Percentiles rank a stretch among this genome's conserved stretches.
Conservation (phyloP, 148 eudicot genomes). For the Rhododendron molle region DNA sequence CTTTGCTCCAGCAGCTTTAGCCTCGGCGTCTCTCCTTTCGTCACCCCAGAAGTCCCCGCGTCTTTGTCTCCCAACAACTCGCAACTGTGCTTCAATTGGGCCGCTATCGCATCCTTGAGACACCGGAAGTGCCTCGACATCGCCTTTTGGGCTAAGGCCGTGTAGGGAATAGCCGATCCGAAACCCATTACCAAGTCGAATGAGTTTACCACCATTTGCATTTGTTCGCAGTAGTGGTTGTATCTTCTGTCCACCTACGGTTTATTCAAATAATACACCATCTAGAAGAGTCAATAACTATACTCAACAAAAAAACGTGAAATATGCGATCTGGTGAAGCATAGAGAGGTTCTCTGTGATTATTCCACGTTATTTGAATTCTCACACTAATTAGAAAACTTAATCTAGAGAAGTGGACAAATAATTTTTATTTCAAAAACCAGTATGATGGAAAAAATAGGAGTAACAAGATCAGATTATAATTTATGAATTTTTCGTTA, state of each 20-base stretch:
- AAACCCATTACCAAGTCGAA: constrained; percentile 85
- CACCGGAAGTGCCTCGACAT: constrained; percentile 94
- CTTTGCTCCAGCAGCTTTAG: constrained; percentile 73
- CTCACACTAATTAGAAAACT: too few relatives aligned
- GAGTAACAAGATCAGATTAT: not conserved
- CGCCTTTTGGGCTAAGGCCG: constrained; percentile 82
- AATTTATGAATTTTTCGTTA: not conserved
- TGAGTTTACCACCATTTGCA: constrained; percentile 96
- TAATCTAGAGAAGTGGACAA: too few relatives aligned
- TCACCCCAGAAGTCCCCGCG: constrained; percentile 62
- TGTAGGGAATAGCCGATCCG: constrained; percentile 81
- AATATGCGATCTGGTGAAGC: not conserved
- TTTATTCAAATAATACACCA: not conserved
- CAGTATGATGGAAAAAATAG: not conserved
- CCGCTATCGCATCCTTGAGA: constrained; percentile 67
- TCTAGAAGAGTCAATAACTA: not conserved
- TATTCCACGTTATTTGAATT: too few relatives aligned
- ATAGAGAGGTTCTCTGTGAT: not conserved
- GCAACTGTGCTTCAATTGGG: constrained; percentile 65
- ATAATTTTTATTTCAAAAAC: not conserved
- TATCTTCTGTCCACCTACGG: constrained; percentile 83
- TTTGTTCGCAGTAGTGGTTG: constrained; percentile 85
- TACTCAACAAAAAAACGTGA: not conserved
- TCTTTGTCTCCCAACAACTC: constrained; percentile 86
- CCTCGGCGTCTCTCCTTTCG: constrained; percentile 92